Evolutionary conservation across 2,329 filamentous ascomycete species (phyloP).

Genomic region (Tolypocladium endophyticum): DNA sequence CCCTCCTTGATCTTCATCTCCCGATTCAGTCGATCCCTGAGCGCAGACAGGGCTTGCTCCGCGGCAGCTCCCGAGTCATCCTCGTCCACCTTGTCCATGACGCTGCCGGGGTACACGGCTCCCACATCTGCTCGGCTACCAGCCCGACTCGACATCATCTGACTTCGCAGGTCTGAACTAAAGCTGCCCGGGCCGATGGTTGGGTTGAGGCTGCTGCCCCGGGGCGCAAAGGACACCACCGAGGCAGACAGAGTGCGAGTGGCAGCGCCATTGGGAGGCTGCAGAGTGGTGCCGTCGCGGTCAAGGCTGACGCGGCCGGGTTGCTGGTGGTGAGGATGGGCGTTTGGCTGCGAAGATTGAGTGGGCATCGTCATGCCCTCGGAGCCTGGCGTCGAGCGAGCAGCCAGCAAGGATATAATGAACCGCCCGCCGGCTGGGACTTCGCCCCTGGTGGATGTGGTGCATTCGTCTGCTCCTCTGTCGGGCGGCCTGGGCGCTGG

Average conservation of each 20-base stretch:
- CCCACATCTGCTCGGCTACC: conserved; percentile 25
- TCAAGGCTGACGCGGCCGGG: conserved; percentile 37
- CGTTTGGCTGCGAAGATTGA: conserved; percentile 25
- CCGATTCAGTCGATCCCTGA: conserved; percentile 81
- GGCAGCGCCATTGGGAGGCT: conserved; percentile 34
- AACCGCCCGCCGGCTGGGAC: conserved; percentile 27
- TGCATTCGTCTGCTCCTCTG: conserved; percentile 23
- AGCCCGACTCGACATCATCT: conserved; percentile 35
- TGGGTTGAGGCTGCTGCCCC: conserved; percentile 60
- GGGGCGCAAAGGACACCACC: conserved; percentile 52
- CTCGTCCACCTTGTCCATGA: conserved; percentile 51
- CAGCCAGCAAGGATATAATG: conserved; percentile 21
- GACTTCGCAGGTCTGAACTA: conserved; percentile 73
- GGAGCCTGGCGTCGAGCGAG: conserved; percentile 18
- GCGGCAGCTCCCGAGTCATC: conserved; percentile 44
- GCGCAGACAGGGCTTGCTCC: conserved; percentile 63
- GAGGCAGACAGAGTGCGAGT: conserved; percentile 40
- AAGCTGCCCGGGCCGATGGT: conserved; percentile 74
- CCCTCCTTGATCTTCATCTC: conserved; percentile 98
- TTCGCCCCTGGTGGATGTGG: conserved; percentile 21
- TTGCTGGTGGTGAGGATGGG: conserved; percentile 24
- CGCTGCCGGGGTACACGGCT: conserved; percentile 24
- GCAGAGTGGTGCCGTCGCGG: conserved; percentile 39
- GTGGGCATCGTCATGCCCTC: conserved; percentile 19
- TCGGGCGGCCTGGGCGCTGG: background rate